Percentiles rank a stretch among this genome's conserved stretches.
These are phyloP conservation scores for Eremochloa ophiuroides DNA, from an alignment of 176 grass and related monocot genomes.

Conservation along the genomic window DNA sequence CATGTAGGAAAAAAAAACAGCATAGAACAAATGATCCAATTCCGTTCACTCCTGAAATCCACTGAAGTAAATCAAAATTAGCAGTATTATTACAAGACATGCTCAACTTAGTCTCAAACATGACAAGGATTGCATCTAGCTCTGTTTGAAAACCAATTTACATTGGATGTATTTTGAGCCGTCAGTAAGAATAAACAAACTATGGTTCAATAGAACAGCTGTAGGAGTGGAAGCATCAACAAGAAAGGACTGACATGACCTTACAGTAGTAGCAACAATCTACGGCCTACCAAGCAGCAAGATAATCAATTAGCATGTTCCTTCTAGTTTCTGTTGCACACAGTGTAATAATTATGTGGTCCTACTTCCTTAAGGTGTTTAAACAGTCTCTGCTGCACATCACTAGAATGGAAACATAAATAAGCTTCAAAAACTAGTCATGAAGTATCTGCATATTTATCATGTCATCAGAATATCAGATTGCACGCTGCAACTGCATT, in stretches of 20 bases:
- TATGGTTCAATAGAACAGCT: background rate
- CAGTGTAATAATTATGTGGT: background rate
- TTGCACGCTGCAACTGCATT: background rate
- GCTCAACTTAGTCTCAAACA: background rate
- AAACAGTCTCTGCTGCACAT: background rate
- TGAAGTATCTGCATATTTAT: background rate
- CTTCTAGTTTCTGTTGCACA: background rate
- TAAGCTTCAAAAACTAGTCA: background rate
- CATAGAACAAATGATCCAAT: slow-evolving; percentile 10
- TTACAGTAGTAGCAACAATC: background rate
- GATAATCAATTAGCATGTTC: background rate
- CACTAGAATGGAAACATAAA: background rate
- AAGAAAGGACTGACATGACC: background rate
- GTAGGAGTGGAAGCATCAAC: background rate
- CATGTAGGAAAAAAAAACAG: background rate
- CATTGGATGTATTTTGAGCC: background rate
- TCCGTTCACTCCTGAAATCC: slow-evolving; percentile 10
- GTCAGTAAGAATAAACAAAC: background rate
- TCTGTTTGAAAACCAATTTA: background rate
- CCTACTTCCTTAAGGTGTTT: background rate
- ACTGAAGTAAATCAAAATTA: background rate
- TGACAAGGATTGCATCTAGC: slow-evolving; percentile 14
- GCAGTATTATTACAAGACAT: background rate
- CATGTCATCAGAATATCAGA: background rate
- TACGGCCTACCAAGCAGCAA: background rate